Evolutionary conservation across 2,329 filamentous ascomycete genomes (phyloP).

Genomic region (Ophiostoma tasmaniense): DNA sequence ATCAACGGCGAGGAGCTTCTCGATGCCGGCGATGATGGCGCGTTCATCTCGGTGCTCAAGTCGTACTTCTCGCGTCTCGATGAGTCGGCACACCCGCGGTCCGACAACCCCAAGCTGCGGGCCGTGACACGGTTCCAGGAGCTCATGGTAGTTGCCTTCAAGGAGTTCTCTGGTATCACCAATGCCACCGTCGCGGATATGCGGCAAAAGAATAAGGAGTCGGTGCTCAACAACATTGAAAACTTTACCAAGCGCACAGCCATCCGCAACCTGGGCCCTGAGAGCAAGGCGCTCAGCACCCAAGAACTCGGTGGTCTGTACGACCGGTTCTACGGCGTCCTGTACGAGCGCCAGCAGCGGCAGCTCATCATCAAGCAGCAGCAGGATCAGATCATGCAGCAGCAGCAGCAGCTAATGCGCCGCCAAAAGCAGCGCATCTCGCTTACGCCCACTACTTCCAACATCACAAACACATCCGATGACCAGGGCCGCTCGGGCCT

Average conservation of each 20-base stretch:
- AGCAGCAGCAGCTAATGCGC: conserved; percentile 66
- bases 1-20: conserved; percentile 95
- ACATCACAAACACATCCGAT: conserved; percentile 39
- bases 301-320: conserved; percentile 87
- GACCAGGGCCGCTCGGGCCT: conserved; percentile 83
- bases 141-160: conserved; percentile 98
- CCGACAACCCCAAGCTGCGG: conserved; percentile 86
- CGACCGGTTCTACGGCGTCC: conserved; percentile 82
- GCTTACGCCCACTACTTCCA: conserved; percentile 22
- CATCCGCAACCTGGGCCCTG: conserved; percentile 87
- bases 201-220: conserved; percentile 85
- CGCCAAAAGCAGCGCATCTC: conserved; percentile 33
- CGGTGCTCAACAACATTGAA: conserved; percentile 90
- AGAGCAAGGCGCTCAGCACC: conserved; percentile 80
- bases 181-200: conserved; percentile 86
- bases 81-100: conserved; percentile 91
- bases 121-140: conserved; percentile 96
- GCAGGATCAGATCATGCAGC: conserved; percentile 55
- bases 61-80: conserved; percentile 88
- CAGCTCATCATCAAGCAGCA: conserved; percentile 71
- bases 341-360: conserved; percentile 87
- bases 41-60: conserved; percentile 94
- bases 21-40: conserved; percentile 87
- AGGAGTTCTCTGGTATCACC: conserved; percentile 93
- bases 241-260: conserved; percentile 95